Percentiles rank a stretch among this genome's conserved stretches.
Evolutionary conservation across 2,329 filamentous ascomycete species (phyloP).

Genomic region (Ophiostoma piceae): DNA sequence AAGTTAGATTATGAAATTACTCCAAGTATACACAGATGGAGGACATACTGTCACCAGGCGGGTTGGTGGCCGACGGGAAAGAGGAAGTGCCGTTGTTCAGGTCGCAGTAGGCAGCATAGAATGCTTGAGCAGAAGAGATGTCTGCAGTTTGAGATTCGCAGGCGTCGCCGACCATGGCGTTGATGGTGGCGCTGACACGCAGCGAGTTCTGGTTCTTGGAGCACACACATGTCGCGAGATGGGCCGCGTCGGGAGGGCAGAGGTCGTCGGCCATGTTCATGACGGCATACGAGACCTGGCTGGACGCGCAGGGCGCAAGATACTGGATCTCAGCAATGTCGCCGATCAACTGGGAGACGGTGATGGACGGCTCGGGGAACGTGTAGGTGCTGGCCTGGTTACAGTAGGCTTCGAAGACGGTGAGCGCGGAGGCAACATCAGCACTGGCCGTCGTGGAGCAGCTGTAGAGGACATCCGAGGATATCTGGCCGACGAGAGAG

Average conservation of each 20-base stretch:
- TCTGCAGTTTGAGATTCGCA: conserved; percentile 46
- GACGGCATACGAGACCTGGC: conserved; percentile 39
- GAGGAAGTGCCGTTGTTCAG: conserved; percentile 46
- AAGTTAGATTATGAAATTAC: background rate
- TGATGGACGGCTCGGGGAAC: conserved; percentile 42
- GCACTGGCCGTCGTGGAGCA: conserved; percentile 46
- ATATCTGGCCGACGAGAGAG: conserved; percentile 38
- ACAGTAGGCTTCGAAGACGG: conserved; percentile 46
- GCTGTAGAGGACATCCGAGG: conserved; percentile 37
- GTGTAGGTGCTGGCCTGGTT: conserved; percentile 37
- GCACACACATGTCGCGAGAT: conserved; percentile 48
- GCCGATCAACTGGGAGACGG: conserved; percentile 46
- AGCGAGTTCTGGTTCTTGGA: conserved; percentile 46
- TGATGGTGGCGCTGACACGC: conserved; percentile 41
- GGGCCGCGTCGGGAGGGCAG: conserved; percentile 31
- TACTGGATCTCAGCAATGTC: conserved; percentile 43
- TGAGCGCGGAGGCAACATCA: conserved; percentile 44
- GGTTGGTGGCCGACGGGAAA: conserved; percentile 43
- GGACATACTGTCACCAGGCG: conserved; percentile 48
- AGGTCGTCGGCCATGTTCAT: conserved; percentile 33
- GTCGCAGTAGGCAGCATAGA: conserved; percentile 50
- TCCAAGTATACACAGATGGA: background rate
- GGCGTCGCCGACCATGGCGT: conserved; percentile 39
- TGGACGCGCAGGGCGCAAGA: conserved; percentile 42
- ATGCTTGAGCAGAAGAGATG: conserved; percentile 44